Evolutionary conservation across 768 basidiomycete species (phyloP), one percentile per base, ranked within the genome.

Genomic region (Gautieria morchelliformis): DNA sequence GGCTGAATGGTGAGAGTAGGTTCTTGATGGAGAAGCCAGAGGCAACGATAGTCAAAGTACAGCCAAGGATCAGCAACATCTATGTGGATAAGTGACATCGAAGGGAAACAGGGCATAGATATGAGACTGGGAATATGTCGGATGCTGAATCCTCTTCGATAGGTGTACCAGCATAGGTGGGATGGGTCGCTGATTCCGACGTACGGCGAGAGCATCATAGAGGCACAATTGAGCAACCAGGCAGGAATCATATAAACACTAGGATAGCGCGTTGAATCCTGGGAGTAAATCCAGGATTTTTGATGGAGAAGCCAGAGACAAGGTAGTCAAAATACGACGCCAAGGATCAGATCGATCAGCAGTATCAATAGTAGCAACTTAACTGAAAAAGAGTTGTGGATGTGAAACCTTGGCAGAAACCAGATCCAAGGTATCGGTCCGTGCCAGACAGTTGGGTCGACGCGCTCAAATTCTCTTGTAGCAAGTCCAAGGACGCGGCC

Each of bases 101-200:
- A 87, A 87, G 0, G 88, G 88, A 66, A 82, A 90, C 40, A 87
- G 61, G n/a, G 84, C 77, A 65, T 86, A 88, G 17, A 64, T 64
- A 32, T 69, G 66, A 4, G 70, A 67, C 48, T 70, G 71, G 17
- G 7, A 4, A 12, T 12, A 10, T n/a, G 22, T 22, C 19, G 17
- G 40, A 15, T 32, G 17, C 27, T 42, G 45, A 27, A 48, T 53
- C 45, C 15, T 19, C 50, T 19, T 30, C 9, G 56, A 27, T 22
- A 39, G 56, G 30, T 53, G 50, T 35, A 57, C 30, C 11, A 50
- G 37, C 20, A 53, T 11, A 19, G 50, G 45, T 20, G 46, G 39
- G 17, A 11, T 40, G 19, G 12, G 27, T 14, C 35, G 40, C 33
- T n/a, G 68, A 52, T 4, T 51, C 48, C 8, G 52, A 65, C 10